Conservation (phyloP, 1,139 yeast species). For the Blastobotrys raffinosifermentans region DNA sequence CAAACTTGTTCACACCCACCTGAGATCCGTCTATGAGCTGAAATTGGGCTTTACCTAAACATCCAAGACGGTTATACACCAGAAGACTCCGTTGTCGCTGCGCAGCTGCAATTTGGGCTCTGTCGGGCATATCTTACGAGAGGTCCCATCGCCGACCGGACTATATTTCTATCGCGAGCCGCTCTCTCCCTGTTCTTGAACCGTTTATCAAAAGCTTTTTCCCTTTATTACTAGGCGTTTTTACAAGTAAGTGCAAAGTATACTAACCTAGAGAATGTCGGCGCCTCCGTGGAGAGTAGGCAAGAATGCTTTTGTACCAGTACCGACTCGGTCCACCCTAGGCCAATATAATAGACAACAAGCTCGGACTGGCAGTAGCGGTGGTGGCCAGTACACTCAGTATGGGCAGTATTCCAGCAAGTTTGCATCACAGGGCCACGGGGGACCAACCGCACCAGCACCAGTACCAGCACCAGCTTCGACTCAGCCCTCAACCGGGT, state of each 20-base stretch:
- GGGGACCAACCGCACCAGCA: constrained; percentile 7
- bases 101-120: constrained; percentile 12
- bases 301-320: constrained; percentile 6
- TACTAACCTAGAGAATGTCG: constrained; percentile 21
- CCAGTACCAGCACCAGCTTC: constrained; percentile 5
- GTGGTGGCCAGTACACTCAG: neutral
- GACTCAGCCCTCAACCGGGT: constrained; percentile 3
- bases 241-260: no score
- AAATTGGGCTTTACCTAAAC: constrained; percentile 6
- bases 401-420: no score
- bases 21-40: constrained; percentile 12
- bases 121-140: neutral
- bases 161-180: no score
- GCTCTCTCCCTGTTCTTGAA: no score
- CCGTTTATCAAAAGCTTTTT: no score
- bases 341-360: no score
- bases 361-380: no score
- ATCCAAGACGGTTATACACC: constrained; percentile 12
- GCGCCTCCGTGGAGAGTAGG: constrained; percentile 27
- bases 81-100: constrained; percentile 19
- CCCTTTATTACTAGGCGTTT: no score
- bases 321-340: neutral
- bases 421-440: no score
- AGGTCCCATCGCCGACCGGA: constrained; percentile 1
- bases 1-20: constrained; percentile 13